Base-by-base conservation (phyloP, 108 stramenopile species). In the Stephanodiscus triporus region DNA sequence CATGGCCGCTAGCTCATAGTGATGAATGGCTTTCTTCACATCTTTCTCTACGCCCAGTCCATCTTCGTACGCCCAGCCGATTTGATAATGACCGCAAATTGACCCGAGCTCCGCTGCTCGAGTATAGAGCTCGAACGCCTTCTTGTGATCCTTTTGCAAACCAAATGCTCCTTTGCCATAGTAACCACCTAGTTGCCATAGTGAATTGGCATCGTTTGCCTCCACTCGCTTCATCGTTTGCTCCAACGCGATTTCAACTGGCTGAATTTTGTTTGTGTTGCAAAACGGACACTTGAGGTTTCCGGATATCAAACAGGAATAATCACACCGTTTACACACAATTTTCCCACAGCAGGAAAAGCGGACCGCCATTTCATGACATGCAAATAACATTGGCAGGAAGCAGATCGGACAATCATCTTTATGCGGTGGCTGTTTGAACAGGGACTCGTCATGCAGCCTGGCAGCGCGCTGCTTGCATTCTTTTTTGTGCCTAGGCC, bases 1-100 rank as follows among this genome's bases (percentile, higher is more conserved):
- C 48, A 66, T 66, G 16, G 64, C 64, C 17, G 40, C 64, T n/a
- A 66, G 64, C 64, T 66, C 64, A 17, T 17, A 66, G 49, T 66
- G 45, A 66, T 66, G n/a, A 20, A 16, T 66, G 17, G 64, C 64
- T 51, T 66, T 66, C 49, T 66, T 66, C 64, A 23, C 17, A 51
- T 66, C 64, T 45, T 23, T 38, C 45, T 38, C 27, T 26, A 66
- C 49, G 27, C 48, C 42, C 29, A 26, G 2, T 45, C 42, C 49
- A 17, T 66, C n/a, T n/a, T 66, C 14, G 45, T 66, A 66, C 20
- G 43, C 24, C 26, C 14, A 29, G 27, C 29, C 64, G 45, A 51
- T 17, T 45, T 30, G n/a, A 32, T 17, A 22, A 14, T 66, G 24
- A 16, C 6, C 27, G 29, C 16, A 4, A 38, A 16, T 5, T 19